These are phyloP conservation scores for Termitomyces sp. DNA, from an alignment of 768 basidiomycete genomes.

Conservation along the genomic window DNA sequence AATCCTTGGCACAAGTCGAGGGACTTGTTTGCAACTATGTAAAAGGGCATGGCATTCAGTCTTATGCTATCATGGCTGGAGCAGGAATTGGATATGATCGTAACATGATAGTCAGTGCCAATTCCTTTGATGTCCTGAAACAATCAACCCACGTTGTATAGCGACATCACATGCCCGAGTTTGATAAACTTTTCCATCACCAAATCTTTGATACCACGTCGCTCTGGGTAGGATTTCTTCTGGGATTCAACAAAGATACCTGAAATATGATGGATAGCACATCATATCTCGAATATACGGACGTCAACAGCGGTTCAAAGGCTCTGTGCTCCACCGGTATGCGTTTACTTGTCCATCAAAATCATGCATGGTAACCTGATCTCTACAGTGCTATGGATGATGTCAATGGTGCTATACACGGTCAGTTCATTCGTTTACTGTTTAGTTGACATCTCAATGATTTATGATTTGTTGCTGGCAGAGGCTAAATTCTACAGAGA, in stretches of 20 bases:
- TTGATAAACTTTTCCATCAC: constrained; percentile 3
- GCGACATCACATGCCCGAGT: constrained; percentile 1
- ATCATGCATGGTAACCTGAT: not conserved
- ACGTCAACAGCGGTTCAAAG: not conserved
- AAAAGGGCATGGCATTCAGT: not conserved
- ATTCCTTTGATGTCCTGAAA: not conserved
- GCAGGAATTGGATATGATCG: constrained; percentile 4
- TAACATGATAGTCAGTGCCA: constrained; percentile 5
- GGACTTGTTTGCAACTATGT: constrained; percentile 2
- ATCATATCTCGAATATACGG: not conserved
- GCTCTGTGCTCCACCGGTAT: not conserved
- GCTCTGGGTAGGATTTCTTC: not conserved
- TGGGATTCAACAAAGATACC: not conserved
- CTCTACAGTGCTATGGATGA: constrained; percentile 4
- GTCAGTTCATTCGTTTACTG: not conserved
- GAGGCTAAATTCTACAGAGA: constrained; percentile 1
- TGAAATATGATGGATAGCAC: not conserved
- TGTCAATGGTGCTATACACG: constrained; percentile 1
- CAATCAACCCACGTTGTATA: not conserved
- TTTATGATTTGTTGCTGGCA: not conserved
- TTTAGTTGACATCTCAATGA: not conserved
- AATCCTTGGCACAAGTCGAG: constrained; percentile 3
- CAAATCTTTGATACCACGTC: constrained; percentile 7
- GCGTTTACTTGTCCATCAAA: not conserved
- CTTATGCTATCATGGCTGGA: constrained; percentile 8